Percentiles rank a stretch among this genome's conserved stretches.
These are phyloP conservation scores for Neurospora sp. DNA, from an alignment of 495 filamentous ascomycete genomes.

Conservation along the genomic window DNA sequence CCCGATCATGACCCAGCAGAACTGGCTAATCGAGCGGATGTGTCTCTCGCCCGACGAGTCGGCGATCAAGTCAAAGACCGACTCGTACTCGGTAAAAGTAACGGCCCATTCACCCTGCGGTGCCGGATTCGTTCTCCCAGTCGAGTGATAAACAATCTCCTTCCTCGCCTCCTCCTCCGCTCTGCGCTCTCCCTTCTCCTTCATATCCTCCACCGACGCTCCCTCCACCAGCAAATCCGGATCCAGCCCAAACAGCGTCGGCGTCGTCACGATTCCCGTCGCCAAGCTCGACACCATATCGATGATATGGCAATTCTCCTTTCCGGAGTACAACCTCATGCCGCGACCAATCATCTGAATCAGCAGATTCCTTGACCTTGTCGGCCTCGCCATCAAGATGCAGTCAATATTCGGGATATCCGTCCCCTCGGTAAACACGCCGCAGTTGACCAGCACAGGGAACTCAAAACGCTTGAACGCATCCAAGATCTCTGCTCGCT, in stretches of 20 bases:
- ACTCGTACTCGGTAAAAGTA: conserved; percentile 81
- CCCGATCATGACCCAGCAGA: conserved; percentile 72
- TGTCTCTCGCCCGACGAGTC: conserved; percentile 69
- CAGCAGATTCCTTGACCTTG: conserved; percentile 78
- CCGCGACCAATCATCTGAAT: conserved; percentile 98
- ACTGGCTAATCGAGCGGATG: conserved; percentile 60
- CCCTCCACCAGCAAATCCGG: conserved; percentile 67
- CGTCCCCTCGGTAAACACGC: conserved; percentile 91
- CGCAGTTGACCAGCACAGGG: conserved; percentile 87
- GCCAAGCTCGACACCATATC: conserved; percentile 85
- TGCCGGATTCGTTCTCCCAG: conserved; percentile 4
- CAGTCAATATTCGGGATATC: conserved; percentile 98
- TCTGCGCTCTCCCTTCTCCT: conserved; percentile 36
- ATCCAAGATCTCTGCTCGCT: conserved; percentile 57
- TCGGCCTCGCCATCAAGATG: conserved; percentile 79
- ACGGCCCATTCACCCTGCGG: conserved; percentile 25
- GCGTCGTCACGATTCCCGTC: conserved; percentile 76
- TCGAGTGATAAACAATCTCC: background rate
- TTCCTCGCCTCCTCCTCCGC: conserved; percentile 25
- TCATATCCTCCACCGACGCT: conserved; percentile 47
- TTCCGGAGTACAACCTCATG: conserved; percentile 69
- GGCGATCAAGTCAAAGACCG: conserved; percentile 75
- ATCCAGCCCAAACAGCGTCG: conserved; percentile 89
- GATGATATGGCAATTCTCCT: conserved; percentile 86
- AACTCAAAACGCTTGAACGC: conserved; percentile 68